phyloP scores from a whole-genome alignment of 2,329 filamentous ascomycete genomes.

The Exophiala viscosa region DNA sequence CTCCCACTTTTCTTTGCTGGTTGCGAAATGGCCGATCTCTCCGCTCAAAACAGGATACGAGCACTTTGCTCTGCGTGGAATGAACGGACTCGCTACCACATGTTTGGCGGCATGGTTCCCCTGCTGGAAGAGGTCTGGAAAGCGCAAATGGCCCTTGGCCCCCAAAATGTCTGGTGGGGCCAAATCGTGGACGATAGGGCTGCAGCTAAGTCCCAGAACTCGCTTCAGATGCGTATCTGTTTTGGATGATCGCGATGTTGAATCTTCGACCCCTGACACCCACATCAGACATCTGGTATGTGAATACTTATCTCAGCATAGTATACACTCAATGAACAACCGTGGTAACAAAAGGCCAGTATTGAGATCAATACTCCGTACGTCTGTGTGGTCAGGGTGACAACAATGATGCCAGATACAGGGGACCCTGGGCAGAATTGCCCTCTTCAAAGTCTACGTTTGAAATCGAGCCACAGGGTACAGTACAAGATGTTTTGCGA shows the following conservation, averaged over 20 bases:
- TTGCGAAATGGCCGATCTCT: constrained; percentile 6
- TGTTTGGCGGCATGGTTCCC: constrained; percentile 13
- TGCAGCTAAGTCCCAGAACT: neutral
- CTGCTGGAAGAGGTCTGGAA: constrained; percentile 17
- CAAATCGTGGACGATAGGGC: constrained; percentile 7
- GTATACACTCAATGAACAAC: no score
- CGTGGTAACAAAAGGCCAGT: no score
- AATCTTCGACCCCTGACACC: neutral
- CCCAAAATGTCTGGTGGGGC: constrained; percentile 9
- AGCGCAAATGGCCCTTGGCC: constrained; percentile 1
- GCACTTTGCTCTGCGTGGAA: constrained; percentile 8
- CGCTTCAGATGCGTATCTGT: constrained; percentile 4
- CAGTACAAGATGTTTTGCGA: no score
- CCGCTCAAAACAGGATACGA: constrained; percentile 1
- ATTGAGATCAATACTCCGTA: no score
- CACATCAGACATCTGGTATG: no score
- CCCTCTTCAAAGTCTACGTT: no score
- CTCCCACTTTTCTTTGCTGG: constrained; percentile 16
- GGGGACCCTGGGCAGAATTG: no score
- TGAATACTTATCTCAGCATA: no score
- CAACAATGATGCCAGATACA: no score
- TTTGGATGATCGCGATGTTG: neutral
- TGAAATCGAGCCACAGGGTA: no score
- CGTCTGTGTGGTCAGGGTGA: no score
- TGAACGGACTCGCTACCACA: constrained; percentile 13